Evolutionary conservation across 768 basidiomycete species (phyloP), one percentile per base, ranked within the genome.

Genomic region (Trametes elegans): DNA sequence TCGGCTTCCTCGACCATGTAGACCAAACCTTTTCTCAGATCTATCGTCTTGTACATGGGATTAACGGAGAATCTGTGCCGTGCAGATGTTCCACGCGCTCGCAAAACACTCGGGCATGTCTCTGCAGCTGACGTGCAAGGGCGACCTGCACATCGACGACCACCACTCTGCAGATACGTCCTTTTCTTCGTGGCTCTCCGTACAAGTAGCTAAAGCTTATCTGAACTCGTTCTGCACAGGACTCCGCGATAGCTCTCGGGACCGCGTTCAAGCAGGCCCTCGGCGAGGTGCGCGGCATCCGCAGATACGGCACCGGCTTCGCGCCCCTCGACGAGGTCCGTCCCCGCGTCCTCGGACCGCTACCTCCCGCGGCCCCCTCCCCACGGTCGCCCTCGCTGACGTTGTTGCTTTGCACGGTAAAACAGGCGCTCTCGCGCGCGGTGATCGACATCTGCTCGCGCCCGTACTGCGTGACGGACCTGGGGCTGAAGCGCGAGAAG

Each of bases 1-100:
- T 99, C 56, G 97, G 97, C n/a, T 99, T 98, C 70, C 79, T 98
- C 32, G 96, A 99, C 71, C 97, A 99, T 78, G 96, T 93, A 71
- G 55, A 80, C 72, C 32, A 10, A 27, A 29, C 14, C 39, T 27
- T n/a, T 31, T 13, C 18, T 9, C 27, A 38, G 23, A 34, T 8
- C 55, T 53, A 1, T 28, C 2, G 21, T 44, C 23, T 7, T 24
- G 19, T 47, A 29, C 2, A 1, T 32, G 13, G 21, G 34, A 26
- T 29, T 18, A 21, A 41, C 6, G n/a, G 16, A 19, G 11, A 28
- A 31, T 11, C 32, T 21, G 16, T 4, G 45, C 23, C 27, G 32
- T 49, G 19, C 43, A 99, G 96, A 99, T 99, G 97, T 94, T 93
- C 69, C 87, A 93, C 60, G 96, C 97, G 2, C 82, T 99, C 4